Percentiles rank a stretch among this genome's conserved stretches.
phyloP scores from a whole-genome alignment of 768 basidiomycete species.

The Suillus variegatus region DNA sequence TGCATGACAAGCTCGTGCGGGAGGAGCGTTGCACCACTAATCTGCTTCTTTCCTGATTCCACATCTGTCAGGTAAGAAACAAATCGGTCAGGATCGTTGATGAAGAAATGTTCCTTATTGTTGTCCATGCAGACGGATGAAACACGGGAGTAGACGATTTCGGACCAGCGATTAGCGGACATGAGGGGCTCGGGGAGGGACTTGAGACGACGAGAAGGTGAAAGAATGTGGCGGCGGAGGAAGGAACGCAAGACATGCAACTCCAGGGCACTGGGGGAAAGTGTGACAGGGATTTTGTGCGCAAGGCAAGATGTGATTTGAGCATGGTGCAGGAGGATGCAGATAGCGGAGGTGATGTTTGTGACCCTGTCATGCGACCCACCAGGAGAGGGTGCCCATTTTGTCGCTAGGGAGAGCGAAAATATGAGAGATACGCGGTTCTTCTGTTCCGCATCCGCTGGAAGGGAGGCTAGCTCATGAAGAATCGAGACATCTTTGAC shows the following conservation, averaged over 20 bases:
- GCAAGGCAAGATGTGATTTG: constrained; percentile 22
- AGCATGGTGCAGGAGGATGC: constrained; percentile 48
- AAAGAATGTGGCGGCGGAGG: constrained; percentile 61
- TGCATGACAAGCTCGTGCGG: constrained; percentile 61
- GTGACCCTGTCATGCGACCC: constrained; percentile 62
- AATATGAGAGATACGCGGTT: constrained; percentile 14
- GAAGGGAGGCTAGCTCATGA: constrained; percentile 35
- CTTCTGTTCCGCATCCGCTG: constrained; percentile 26
- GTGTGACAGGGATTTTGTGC: constrained; percentile 16
- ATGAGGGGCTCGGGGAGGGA: constrained; percentile 62
- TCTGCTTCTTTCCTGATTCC: constrained; percentile 51
- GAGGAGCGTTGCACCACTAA: constrained; percentile 67
- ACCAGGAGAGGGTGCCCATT: constrained; percentile 70
- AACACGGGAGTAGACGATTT: constrained; percentile 60
- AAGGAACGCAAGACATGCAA: constrained; percentile 51
- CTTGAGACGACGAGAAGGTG: constrained; percentile 49
- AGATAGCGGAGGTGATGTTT: constrained; percentile 66
- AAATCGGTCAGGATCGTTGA: constrained; percentile 62
- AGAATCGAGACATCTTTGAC: constrained; percentile 48
- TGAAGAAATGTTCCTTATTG: constrained; percentile 54
- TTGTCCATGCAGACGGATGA: constrained; percentile 62
- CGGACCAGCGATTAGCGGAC: constrained; percentile 57
- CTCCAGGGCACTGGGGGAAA: constrained; percentile 36
- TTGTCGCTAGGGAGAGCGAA: constrained; percentile 55
- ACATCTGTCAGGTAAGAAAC: constrained; percentile 56